Evolutionary conservation across 2,329 filamentous ascomycete species (phyloP).

Genomic region (Chaetomiaceae sp.): DNA sequence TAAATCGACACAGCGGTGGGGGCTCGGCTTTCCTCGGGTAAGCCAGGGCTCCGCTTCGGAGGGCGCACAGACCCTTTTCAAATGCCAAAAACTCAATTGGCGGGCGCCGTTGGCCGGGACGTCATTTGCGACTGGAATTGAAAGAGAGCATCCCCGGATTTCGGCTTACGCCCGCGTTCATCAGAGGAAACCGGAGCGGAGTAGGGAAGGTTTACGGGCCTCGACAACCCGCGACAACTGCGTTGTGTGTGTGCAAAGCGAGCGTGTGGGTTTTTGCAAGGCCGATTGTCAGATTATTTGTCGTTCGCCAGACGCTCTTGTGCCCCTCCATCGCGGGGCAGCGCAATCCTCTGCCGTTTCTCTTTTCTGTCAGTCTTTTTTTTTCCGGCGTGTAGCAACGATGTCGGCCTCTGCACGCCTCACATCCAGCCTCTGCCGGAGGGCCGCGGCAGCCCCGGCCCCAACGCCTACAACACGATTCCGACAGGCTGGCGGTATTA

Average conservation of each 20-base stretch:
- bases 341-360: background rate
- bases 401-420: conserved; percentile 31
- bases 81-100: conserved; percentile 26
- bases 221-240: background rate
- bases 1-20: no score
- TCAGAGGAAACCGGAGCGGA: background rate
- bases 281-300: background rate
- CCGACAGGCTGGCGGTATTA: conserved; percentile 12
- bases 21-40: conserved; percentile 24
- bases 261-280: background rate
- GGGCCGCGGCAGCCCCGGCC: conserved; percentile 17
- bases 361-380: background rate
- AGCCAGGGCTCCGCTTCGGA: conserved; percentile 10
- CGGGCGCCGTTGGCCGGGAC: conserved; percentile 14
- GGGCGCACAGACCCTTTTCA: conserved; percentile 21
- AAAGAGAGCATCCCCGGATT: background rate
- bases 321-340: conserved; percentile 6
- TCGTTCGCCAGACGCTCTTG: background rate
- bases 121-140: conserved; percentile 22
- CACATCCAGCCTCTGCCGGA: conserved; percentile 27
- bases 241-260: background rate
- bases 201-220: background rate
- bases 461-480: conserved; percentile 10
- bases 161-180: no score
- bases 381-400: conserved; percentile 10